Base-by-base conservation (phyloP, 1,139 yeast species). In the Debaryomyces sp. region DNA sequence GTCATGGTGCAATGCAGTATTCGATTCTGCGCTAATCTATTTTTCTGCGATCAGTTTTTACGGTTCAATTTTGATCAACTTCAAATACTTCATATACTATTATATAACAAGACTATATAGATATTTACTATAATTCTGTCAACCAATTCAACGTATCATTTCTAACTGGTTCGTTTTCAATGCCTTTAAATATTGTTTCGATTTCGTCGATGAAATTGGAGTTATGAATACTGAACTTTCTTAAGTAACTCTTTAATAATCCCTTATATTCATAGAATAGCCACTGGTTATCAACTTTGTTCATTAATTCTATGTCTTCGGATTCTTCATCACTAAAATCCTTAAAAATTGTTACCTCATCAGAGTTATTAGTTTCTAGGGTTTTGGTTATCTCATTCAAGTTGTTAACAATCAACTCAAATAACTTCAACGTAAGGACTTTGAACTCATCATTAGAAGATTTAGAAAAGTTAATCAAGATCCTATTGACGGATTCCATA, bases 211-310 rank as follows among this genome's bases (percentile, higher is more conserved):
- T 43, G 34, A 60, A 61, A 46, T 57, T 57, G 50, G 61, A 52
- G 26, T 13, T 34, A 21, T 32, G 22, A 36, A 29, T 22, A 30
- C 43, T 40, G 48, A 60, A 70, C 51, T 65, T 68, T 56, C 80
- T 64, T 40, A 71, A 63, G 51, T 71, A 73, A 18, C 74, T 64
- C 58, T 75, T 75, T 55, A 74, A 64, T 52, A 76, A 65, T 1
- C 79, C 79, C 46, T 67, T 58, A 59, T 75, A 76, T 48, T 76
- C 80, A 56, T 70, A 75, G 53, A 66, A 69, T 34, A 75, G 61
- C 80, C 80, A 76, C 55, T 74, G 75, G 36, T 60, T 53, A 56
- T 76, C 78, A 33, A 68, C 64, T 27, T 56, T 63, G 5, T 42
- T 38, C 60, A 64, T 60, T 23, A 59, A 46, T n/a, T 61, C 67